These are phyloP conservation scores for Mentha longifolia DNA, from an alignment of 257 asterid genomes.

Conservation along the genomic window DNA sequence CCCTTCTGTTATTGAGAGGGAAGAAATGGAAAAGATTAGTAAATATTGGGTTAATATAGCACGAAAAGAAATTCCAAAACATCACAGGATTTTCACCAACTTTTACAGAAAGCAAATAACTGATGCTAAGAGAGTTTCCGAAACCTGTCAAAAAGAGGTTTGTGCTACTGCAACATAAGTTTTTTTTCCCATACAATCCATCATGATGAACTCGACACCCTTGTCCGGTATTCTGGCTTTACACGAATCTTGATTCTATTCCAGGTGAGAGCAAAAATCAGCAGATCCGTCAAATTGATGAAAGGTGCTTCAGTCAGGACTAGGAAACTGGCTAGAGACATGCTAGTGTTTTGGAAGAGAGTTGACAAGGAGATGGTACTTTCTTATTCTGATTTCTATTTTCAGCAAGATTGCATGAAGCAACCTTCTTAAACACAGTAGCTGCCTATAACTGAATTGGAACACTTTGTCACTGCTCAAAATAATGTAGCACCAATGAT, in stretches of 20 bases:
- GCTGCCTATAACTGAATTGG: slow-evolving; percentile 4
- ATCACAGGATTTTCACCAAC: slow-evolving; percentile 72
- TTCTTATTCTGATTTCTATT: slow-evolving; percentile 25
- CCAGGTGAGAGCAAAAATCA: slow-evolving; percentile 93
- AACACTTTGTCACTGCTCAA: slow-evolving; percentile 8
- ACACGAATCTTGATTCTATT: slow-evolving; percentile 31
- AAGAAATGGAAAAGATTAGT: slow-evolving; percentile 76
- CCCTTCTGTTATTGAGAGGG: slow-evolving; percentile 83
- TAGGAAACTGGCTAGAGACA: slow-evolving; percentile 89
- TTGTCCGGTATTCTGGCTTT: slow-evolving; percentile 25
- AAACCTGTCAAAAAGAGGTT: slow-evolving; percentile 98
- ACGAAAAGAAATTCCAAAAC: slow-evolving; percentile 90
- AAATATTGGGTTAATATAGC: slow-evolving; percentile 88
- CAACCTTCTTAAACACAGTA: slow-evolving; percentile 8
- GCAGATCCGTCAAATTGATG: slow-evolving; percentile 89
- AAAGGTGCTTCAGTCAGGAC: slow-evolving; percentile 87
- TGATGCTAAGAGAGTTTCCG: slow-evolving; percentile 91
- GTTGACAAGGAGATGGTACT: slow-evolving; percentile 98
- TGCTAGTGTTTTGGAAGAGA: slow-evolving; percentile 97
- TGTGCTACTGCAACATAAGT: slow-evolving; percentile 21
- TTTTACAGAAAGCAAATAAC: slow-evolving; percentile 75
- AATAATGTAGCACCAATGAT: neutral
- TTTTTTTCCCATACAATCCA: slow-evolving; percentile 20
- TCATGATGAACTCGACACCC: slow-evolving; percentile 20
- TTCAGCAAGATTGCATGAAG: slow-evolving; percentile 12